Evolutionary conservation across 495 filamentous ascomycete species (phyloP), one percentile per base, ranked within the genome.

Genomic region (Aspergillus affinis): DNA sequence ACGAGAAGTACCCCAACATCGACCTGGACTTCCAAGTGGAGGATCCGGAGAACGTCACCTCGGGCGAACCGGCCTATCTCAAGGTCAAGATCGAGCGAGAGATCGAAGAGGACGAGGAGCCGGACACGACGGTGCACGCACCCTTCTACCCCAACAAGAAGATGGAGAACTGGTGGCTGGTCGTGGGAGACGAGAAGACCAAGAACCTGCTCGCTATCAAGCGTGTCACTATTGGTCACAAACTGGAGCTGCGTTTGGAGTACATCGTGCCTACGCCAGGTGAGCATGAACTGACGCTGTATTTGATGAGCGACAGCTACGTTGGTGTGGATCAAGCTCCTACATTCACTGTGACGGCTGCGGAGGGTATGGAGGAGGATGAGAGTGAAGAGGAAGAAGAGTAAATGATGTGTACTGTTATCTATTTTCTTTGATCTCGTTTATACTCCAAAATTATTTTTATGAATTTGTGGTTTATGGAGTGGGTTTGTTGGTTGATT

Each of bases 131-230:
- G 45, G 94, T 97, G 4, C 92, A 98, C 71, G 93, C 94, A 58
- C 94, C 94, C 10, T 99, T 97, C 84, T 99, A 93, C 69, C 93
- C 94, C 10, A 81, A 67, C 51, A 85, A 86, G 70, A 99, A 99
- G 84, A 92, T 91, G 83, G 95, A 99, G 84, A 97, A 91, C 69
- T 99, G 93, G 93, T 91, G 97, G 81, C 80, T 99, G 50, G 90
- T 99, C 12, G 90, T 95, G 45, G 94, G 93, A 23, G 86, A 90
- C 44, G 91, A 95, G 75, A 89, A 83, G 65, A 90, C 88, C 53
- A 93, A 91, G 81, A 90, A 80, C 52, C 75, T 97, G 56, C 81
- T 96, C 50, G 94, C 90, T 4, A 96, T 99, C 78, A 98, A 98
- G 82, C 84, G 93, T 58, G 86, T 99, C 53, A 96, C 92, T 0